These are phyloP conservation scores for Penicillium sp. DNA, from an alignment of 2,329 filamentous ascomycete species.

Conservation along the genomic window DNA sequence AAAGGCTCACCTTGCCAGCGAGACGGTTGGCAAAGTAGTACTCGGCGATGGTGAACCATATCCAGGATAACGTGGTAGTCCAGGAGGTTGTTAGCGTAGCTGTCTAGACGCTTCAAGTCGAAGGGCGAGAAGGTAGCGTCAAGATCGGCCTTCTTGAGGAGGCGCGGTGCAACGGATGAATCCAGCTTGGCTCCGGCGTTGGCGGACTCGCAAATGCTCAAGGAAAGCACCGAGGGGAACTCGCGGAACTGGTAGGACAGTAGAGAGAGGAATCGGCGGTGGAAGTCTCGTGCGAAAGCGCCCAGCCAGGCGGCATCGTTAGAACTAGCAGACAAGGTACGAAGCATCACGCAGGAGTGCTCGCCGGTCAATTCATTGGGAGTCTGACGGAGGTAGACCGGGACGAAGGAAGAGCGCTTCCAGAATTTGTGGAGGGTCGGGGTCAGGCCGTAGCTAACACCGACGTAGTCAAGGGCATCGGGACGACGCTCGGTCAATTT, in stretches of 20 bases:
- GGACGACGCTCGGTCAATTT: constrained; percentile 79
- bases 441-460: constrained; percentile 92
- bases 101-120: constrained; percentile 89
- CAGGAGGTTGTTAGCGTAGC: constrained; percentile 92
- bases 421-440: constrained; percentile 88
- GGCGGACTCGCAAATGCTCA: constrained; percentile 84
- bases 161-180: constrained; percentile 46
- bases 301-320: constrained; percentile 80
- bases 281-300: constrained; percentile 88
- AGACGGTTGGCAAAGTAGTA: constrained; percentile 82
- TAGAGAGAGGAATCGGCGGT: constrained; percentile 82
- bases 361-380: constrained; percentile 94
- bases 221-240: constrained; percentile 70
- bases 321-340: constrained; percentile 58
- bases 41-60: constrained; percentile 72
- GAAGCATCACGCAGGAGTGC: constrained; percentile 96
- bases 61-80: constrained; percentile 98
- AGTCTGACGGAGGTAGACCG: constrained; percentile 91
- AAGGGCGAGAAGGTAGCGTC: constrained; percentile 79
- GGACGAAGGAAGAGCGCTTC: constrained; percentile 80
- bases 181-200: constrained; percentile 66
- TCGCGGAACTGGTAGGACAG: constrained; percentile 87
- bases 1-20: constrained; percentile 61
- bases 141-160: constrained; percentile 68
- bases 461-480: constrained; percentile 79